These are phyloP conservation scores for Candida ascalaphidarum DNA, from an alignment of 805 yeast species.

Conservation along the genomic window DNA sequence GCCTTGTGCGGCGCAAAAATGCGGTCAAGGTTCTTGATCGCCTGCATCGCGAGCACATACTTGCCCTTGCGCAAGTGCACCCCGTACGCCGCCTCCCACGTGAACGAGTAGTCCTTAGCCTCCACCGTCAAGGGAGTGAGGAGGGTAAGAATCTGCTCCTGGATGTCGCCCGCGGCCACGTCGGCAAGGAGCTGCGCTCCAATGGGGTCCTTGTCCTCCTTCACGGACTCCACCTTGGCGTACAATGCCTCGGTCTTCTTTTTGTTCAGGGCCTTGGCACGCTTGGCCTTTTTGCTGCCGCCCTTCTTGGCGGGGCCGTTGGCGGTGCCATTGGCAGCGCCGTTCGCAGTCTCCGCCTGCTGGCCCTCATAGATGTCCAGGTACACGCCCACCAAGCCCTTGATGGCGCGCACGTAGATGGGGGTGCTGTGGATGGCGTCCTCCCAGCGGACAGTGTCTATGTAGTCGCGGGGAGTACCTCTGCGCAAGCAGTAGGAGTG, in stretches of 20 bases:
- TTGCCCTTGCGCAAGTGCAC: constrained; percentile 33
- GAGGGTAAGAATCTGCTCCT: constrained; percentile 34
- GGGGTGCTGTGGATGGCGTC: constrained; percentile 65
- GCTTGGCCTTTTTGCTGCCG: constrained; percentile 45
- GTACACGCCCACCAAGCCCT: constrained; percentile 54
- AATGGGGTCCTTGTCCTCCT: constrained; percentile 50
- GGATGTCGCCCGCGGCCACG: constrained; percentile 23
- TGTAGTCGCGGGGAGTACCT: constrained; percentile 82
- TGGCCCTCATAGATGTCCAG: constrained; percentile 29
- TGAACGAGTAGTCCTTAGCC: constrained; percentile 28
- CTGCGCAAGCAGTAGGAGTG: constrained; percentile 86
- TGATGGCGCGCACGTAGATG: constrained; percentile 59
- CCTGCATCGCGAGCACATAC: constrained; percentile 37
- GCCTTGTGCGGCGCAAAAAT: constrained; percentile 12
- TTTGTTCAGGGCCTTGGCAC: constrained; percentile 39
- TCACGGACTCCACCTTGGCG: constrained; percentile 32
- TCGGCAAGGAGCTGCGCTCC: constrained; percentile 38
- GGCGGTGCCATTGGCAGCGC: constrained; percentile 7
- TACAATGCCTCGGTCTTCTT: constrained; percentile 50
- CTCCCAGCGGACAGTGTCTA: constrained; percentile 76
- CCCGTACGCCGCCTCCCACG: constrained; percentile 37
- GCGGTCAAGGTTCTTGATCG: constrained; percentile 34
- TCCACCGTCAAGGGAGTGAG: constrained; percentile 34
- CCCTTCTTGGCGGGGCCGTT: constrained; percentile 10
- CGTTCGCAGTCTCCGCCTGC: constrained; percentile 10